These are phyloP conservation scores for Candida albicans DNA, from an alignment of 1,139 yeast species.

Conservation along the genomic window DNA sequence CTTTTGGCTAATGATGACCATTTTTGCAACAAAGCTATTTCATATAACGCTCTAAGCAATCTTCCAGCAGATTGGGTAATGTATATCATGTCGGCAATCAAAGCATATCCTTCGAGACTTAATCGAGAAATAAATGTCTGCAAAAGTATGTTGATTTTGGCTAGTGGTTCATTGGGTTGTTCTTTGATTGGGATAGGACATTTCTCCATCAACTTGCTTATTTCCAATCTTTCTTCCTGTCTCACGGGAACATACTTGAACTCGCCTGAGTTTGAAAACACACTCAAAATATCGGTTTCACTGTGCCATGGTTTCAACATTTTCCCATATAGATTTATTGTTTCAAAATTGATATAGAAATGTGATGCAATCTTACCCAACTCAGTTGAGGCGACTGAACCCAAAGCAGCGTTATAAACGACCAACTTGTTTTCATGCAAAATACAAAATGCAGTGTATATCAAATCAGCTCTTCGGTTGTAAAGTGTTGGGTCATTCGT, in stretches of 20 bases:
- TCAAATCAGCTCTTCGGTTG: constrained; percentile 61
- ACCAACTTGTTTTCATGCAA: constrained; percentile 58
- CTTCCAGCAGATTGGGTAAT: constrained; percentile 94
- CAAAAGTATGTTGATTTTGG: constrained; percentile 76
- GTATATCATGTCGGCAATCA: constrained; percentile 91
- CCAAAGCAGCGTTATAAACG: constrained; percentile 54
- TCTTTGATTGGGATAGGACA: constrained; percentile 90
- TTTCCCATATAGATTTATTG: constrained; percentile 64
- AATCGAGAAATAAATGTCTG: constrained; percentile 84
- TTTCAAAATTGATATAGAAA: constrained; percentile 75
- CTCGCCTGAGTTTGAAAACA: constrained; percentile 82
- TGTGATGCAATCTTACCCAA: constrained; percentile 85
- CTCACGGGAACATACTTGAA: constrained; percentile 82
- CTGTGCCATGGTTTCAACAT: constrained; percentile 64
- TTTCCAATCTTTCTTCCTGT: constrained; percentile 82
- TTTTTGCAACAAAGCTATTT: constrained; percentile 65
- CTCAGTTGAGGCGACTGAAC: constrained; percentile 58
- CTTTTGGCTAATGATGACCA: constrained; percentile 70
- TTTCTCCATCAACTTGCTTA: constrained; percentile 64
- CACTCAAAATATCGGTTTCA: constrained; percentile 71
- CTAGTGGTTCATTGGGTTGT: constrained; percentile 64
- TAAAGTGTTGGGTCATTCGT: constrained; percentile 39
- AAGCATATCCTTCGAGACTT: constrained; percentile 81
- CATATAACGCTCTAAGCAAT: constrained; percentile 80
- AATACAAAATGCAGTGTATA: constrained; percentile 70